phyloP scores from a whole-genome alignment of 2,329 filamentous ascomycete genomes.

The Pestalotiopsis sp. region DNA sequence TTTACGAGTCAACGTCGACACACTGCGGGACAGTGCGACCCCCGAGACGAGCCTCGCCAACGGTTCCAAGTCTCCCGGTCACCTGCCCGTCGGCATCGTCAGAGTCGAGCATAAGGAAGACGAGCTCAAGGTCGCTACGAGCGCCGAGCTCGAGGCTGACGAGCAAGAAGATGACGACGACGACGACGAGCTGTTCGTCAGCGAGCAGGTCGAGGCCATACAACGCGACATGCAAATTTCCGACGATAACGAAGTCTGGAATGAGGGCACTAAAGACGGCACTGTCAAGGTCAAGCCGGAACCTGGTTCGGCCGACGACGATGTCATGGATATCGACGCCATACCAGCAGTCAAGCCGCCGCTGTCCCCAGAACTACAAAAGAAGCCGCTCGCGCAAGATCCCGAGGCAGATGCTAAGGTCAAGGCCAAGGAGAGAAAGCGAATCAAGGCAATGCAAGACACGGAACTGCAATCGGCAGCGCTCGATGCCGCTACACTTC shows the following conservation, averaged over 20 bases:
- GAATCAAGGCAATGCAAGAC: slow-evolving; percentile 30
- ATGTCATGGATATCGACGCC: slow-evolving; percentile 39
- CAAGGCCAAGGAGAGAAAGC: slow-evolving; percentile 29
- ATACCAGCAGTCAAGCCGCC: slow-evolving; percentile 37
- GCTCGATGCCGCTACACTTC: slow-evolving; percentile 30
- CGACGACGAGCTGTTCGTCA: slow-evolving; percentile 49
- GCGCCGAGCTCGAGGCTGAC: slow-evolving; percentile 58
- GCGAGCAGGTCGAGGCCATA: slow-evolving; percentile 31
- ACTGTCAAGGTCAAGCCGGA: slow-evolving; percentile 46
- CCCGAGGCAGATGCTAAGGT: slow-evolving; percentile 20
- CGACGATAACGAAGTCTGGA: slow-evolving; percentile 44
- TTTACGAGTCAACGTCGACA: slow-evolving; percentile 57
- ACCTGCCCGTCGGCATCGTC: slow-evolving; percentile 58
- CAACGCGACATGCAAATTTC: slow-evolving; percentile 25
- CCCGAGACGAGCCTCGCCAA: slow-evolving; percentile 36
- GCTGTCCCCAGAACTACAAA: slow-evolving; percentile 33
- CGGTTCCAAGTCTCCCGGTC: slow-evolving; percentile 27
- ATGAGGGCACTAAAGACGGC: slow-evolving; percentile 34
- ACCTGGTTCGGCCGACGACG: slow-evolving; percentile 39
- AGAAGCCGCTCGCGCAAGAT: slow-evolving; percentile 25
- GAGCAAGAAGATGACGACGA: slow-evolving; percentile 47
- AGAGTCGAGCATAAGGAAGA: slow-evolving; percentile 56
- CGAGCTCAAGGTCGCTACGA: slow-evolving; percentile 55
- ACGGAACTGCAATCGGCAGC: slow-evolving; percentile 26
- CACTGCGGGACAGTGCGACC: slow-evolving; percentile 46